Evolutionary conservation across 1,139 yeast species (phyloP).

Genomic region (Arxiozyma bovina): DNA sequence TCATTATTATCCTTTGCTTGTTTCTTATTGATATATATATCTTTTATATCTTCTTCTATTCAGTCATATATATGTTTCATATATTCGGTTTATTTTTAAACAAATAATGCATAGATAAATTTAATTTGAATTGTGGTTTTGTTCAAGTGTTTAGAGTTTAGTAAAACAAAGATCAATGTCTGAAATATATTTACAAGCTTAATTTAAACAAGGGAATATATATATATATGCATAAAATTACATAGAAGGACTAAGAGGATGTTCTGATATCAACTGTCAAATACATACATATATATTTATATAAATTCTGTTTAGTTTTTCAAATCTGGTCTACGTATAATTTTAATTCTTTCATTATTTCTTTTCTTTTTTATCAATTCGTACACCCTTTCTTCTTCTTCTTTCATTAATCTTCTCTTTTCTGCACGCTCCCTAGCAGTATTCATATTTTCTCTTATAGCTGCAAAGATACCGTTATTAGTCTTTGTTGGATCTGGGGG

Average conservation of each 20-base stretch:
- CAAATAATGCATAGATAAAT: not conserved
- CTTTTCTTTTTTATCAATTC: slow-evolving; percentile 29
- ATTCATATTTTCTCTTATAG: slow-evolving; percentile 55
- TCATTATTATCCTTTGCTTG: not conserved
- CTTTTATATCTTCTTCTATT: not conserved
- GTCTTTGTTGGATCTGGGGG: slow-evolving; percentile 37
- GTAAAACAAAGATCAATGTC: not conserved
- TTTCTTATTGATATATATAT: too few relatives aligned
- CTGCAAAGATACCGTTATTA: slow-evolving; percentile 39
- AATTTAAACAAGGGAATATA: not conserved
- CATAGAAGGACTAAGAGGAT: too few relatives aligned
- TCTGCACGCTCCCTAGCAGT: slow-evolving; percentile 47
- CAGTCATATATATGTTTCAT: not conserved
- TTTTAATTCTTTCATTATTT: slow-evolving; percentile 30
- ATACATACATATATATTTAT: too few relatives aligned
- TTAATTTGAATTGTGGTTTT: slow-evolving; percentile 4
- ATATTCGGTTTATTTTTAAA: not conserved
- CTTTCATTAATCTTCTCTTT: slow-evolving; percentile 32
- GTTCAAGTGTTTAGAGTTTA: not conserved
- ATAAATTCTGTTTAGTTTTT: slow-evolving; percentile 5
- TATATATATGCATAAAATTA: not conserved
- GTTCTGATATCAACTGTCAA: slow-evolving; percentile 6
- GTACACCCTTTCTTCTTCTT: slow-evolving; percentile 29
- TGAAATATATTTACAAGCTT: slow-evolving; percentile 1
- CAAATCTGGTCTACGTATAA: slow-evolving; percentile 29